A percentile compares a stretch with the other conserved stretches of the same genome.
Conservation (phyloP, 257 asterid genomes). For the Solanum chilense region DNA sequence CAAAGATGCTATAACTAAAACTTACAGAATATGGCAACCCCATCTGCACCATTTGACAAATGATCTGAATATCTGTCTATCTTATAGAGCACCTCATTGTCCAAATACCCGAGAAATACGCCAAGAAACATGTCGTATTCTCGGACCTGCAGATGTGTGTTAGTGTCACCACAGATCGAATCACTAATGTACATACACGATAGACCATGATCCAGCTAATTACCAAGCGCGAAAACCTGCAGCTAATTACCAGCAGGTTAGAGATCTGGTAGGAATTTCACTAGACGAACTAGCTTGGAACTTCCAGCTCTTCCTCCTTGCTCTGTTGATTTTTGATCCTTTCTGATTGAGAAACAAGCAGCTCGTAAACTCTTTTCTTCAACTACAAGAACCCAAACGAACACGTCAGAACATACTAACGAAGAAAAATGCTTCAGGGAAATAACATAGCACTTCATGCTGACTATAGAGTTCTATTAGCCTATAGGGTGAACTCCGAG, state of each 20-base stretch:
- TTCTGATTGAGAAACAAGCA: slow-evolving; percentile 51
- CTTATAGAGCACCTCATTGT: background rate
- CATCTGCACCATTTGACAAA: background rate
- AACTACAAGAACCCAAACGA: slow-evolving; percentile 32
- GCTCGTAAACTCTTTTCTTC: slow-evolving; percentile 58
- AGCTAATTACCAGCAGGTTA: background rate
- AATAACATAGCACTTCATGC: background rate
- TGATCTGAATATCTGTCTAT: background rate
- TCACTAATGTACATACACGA: background rate
- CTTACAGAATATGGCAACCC: background rate
- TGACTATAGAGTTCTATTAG: background rate
- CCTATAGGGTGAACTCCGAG: background rate
- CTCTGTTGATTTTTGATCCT: slow-evolving; percentile 26
- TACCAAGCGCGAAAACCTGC: background rate
- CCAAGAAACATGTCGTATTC: background rate
- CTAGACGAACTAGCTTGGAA: background rate
- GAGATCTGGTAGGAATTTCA: background rate
- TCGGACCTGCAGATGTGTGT: background rate
- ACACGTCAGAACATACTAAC: background rate
- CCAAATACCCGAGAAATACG: background rate
- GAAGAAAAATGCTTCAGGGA: background rate
- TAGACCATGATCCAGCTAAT: background rate
- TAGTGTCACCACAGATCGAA: background rate
- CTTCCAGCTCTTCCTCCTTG: slow-evolving; percentile 25
- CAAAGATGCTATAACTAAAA: background rate